Evolutionary conservation across 1,284 basidiomycete genomes (phyloP).

Genomic region (Ustilago lituana): DNA sequence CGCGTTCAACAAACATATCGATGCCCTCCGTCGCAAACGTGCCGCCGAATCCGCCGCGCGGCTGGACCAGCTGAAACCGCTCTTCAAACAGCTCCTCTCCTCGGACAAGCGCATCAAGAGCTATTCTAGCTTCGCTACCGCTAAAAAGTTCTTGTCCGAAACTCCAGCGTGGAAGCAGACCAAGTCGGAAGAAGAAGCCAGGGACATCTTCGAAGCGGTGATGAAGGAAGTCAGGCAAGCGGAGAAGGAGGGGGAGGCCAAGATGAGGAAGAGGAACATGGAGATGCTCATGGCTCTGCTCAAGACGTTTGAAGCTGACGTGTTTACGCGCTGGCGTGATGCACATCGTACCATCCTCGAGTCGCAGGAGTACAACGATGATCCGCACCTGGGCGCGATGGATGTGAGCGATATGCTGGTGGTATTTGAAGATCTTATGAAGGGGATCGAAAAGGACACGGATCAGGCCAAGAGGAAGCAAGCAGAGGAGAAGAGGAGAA

Average conservation of each 20-base stretch:
- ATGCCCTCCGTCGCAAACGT: conserved; percentile 54
- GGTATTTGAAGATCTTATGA: conserved; percentile 63
- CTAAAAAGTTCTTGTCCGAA: conserved; percentile 37
- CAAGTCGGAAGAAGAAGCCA: conserved; percentile 45
- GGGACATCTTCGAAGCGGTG: conserved; percentile 42
- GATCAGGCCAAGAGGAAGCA: conserved; percentile 22
- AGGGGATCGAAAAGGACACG: conserved; percentile 54
- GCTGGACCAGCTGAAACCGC: conserved; percentile 50
- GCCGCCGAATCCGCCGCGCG: conserved; percentile 39
- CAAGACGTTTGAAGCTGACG: conserved; percentile 61
- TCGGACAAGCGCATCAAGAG: conserved; percentile 44
- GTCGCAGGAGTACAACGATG: conserved; percentile 54
- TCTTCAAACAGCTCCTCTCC: conserved; percentile 29
- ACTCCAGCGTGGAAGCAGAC: conserved; percentile 38
- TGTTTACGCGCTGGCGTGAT: conserved; percentile 63
- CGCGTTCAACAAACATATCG: conserved; percentile 72
- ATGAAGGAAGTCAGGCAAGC: conserved; percentile 42
- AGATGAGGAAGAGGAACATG: conserved; percentile 51
- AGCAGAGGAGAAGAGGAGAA: conserved; percentile 15
- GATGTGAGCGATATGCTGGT: conserved; percentile 57
- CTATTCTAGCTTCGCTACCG: conserved; percentile 55
- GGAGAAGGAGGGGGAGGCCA: conserved; percentile 36
- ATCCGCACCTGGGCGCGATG: conserved; percentile 52
- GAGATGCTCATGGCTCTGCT: conserved; percentile 60
- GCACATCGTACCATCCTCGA: conserved; percentile 61